A percentile compares a stretch with the other conserved stretches of the same genome.
phyloP scores from a whole-genome alignment of 768 basidiomycete genomes.

The Pleurotus ostreatus region DNA sequence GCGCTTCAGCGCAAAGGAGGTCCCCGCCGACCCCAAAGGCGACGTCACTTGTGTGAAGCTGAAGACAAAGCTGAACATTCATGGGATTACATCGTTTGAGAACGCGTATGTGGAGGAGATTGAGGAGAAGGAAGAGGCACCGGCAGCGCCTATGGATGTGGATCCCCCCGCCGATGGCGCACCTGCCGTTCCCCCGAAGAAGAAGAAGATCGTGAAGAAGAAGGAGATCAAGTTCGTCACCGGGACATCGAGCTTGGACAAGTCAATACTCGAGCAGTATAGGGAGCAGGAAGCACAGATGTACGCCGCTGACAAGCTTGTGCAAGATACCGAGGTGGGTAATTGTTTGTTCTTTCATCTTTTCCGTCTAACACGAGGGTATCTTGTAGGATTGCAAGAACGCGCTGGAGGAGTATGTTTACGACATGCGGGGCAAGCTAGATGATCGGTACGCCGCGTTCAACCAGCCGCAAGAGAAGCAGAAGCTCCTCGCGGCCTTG shows the following conservation, averaged over 20 bases:
- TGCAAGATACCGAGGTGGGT: conserved; percentile 90
- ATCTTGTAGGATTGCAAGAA: conserved; percentile 85
- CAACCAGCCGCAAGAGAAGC: conserved; percentile 74
- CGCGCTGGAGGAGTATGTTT: conserved; percentile 97
- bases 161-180: conserved; percentile 29
- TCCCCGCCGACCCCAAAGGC: conserved; percentile 64
- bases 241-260: conserved; percentile 61
- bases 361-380: not conserved
- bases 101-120: conserved; percentile 79
- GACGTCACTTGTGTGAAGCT: conserved; percentile 85
- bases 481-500: conserved; percentile 64
- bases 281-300: conserved; percentile 86
- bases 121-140: conserved; percentile 70
- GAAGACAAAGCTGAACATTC: conserved; percentile 82
- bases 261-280: conserved; percentile 54
- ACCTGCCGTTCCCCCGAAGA: conserved; percentile 56
- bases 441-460: conserved; percentile 82
- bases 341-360: conserved; percentile 17
- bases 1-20: conserved; percentile 75
- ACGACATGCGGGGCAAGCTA: conserved; percentile 90
- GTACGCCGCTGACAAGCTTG: conserved; percentile 91
- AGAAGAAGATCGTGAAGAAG: conserved; percentile 85
- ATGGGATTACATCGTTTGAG: conserved; percentile 88
- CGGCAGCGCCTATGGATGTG: conserved; percentile 61
- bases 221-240: conserved; percentile 74